A percentile compares a stretch with the other conserved stretches of the same genome.
These are phyloP conservation scores for Kitagawia praeruptora DNA, from an alignment of 129 eudicot species.

Conservation along the genomic window DNA sequence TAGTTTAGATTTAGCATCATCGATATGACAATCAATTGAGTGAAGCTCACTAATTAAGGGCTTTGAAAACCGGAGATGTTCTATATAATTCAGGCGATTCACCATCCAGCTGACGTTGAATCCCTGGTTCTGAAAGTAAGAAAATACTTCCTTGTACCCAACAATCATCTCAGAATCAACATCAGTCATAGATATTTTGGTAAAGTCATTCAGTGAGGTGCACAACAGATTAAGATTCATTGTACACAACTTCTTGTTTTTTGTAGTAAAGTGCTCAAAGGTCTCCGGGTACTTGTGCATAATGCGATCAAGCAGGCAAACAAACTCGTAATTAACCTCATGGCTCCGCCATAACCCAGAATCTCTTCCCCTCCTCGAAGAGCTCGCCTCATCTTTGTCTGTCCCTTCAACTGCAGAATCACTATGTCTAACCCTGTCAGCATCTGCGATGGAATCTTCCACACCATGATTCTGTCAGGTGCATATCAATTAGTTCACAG, in stretches of 20 bases:
- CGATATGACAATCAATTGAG: not conserved
- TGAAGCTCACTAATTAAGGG: not conserved
- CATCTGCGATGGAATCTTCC: not conserved
- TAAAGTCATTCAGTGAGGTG: conserved; percentile 2
- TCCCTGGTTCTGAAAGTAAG: not conserved
- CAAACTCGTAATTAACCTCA: not conserved
- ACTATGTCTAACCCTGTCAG: not conserved
- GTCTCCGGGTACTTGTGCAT: not conserved
- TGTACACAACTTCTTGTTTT: not conserved
- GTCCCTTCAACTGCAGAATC: not conserved
- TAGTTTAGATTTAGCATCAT: not conserved
- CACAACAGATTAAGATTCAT: not conserved
- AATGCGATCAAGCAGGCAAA: not conserved
- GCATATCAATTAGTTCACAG: not conserved
- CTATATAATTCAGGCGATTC: not conserved
- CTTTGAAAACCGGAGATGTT: not conserved
- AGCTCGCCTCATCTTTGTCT: not conserved
- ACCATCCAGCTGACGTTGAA: not conserved
- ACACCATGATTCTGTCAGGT: not conserved
- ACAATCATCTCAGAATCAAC: not conserved
- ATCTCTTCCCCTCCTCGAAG: not conserved
- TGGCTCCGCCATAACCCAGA: not conserved
- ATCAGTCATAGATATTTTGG: not conserved
- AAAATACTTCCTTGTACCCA: not conserved
- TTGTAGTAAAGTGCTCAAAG: not conserved